Base-by-base conservation (phyloP, 2,329 filamentous ascomycete genomes). In the Ceratocystis cubensis region DNA sequence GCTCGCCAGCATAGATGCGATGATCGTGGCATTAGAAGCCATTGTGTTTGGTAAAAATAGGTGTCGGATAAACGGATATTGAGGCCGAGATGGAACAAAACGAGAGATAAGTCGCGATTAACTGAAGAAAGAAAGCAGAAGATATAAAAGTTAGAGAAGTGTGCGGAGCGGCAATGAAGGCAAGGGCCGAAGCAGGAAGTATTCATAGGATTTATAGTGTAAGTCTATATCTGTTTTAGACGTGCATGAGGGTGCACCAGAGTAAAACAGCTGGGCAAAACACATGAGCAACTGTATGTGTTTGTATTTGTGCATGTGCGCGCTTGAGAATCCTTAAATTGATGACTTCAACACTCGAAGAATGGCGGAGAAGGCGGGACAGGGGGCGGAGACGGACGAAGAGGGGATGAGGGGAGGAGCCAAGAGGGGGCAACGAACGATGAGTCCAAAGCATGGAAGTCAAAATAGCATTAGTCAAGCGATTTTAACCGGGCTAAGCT, bases 1-100 rank as follows among this genome's bases (percentile, higher is more conserved):
- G 74, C 82, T 83, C 69, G 86, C 86, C 74, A 87, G 75, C 62
- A 87, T 84, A 74, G 88, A 90, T 72, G 83, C 82, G 72, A 90
- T 87, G 75, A 82, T 86, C 72, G 83, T 82, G 59, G 44, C 48
- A 74, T 88, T 84, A 70, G 84, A 76, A 71, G 83, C 75, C 66
- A 70, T 69, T 20, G 30, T 48, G 45, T 50, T 37, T 37, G 48
- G 56, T 41, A 41, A 5, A 41, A 15, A 41, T 33, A n/a, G 17
- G 8, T 28, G 48, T 53, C 25, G 6, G 25, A 63, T 50, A 20
- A 33, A 37, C 7, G 45, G 48, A 10, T 28, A 53, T 2, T 28
- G 13, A 28, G 48, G 22, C 28, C 37, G 22, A 25, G 20, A 28
- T 25, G 15, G 7, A 53, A 28, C 22, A 13, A 28, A 28, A 22